These are phyloP conservation scores for Paracorniculantispora psalliotae DNA, from an alignment of 2,329 filamentous ascomycete genomes.

Conservation along the genomic window DNA sequence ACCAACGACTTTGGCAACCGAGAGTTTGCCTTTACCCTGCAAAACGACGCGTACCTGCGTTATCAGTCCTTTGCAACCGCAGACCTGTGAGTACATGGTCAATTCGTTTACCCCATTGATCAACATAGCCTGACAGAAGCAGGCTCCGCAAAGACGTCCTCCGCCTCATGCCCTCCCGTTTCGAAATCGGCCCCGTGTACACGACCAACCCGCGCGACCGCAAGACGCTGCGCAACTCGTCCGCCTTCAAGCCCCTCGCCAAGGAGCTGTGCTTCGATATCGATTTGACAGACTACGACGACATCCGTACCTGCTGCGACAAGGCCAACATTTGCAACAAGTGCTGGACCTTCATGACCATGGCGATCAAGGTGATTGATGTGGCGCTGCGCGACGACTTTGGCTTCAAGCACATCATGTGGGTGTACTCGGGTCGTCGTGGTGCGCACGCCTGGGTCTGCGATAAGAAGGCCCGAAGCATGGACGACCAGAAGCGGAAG, in stretches of 20 bases:
- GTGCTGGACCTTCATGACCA: slow-evolving; percentile 96
- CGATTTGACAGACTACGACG: slow-evolving; percentile 97
- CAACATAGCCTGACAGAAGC: slow-evolving; percentile 10
- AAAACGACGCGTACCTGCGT: slow-evolving; percentile 84
- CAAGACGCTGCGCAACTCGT: slow-evolving; percentile 76
- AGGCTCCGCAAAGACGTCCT: slow-evolving; percentile 89
- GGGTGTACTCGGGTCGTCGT: slow-evolving; percentile 96
- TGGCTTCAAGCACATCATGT: slow-evolving; percentile 93
- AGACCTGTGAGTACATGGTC: slow-evolving; percentile 42
- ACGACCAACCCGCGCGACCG: slow-evolving; percentile 88
- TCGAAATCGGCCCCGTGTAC: slow-evolving; percentile 98
- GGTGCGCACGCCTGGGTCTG: slow-evolving; percentile 98
- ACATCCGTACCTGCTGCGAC: slow-evolving; percentile 89
- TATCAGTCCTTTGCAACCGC: slow-evolving; percentile 67
- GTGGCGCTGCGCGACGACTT: slow-evolving; percentile 86
- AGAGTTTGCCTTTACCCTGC: slow-evolving; percentile 94
- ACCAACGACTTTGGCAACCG: slow-evolving; percentile 85
- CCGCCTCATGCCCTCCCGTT: slow-evolving; percentile 81
- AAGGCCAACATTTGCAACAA: slow-evolving; percentile 90
- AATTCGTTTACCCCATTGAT: too few species aligned
- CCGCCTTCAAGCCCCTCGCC: slow-evolving; percentile 76
- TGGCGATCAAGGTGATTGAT: slow-evolving; percentile 94
- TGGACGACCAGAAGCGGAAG: slow-evolving; percentile 81
- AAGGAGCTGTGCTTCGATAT: slow-evolving; percentile 99
- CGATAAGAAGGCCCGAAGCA: slow-evolving; percentile 74